Evolutionary conservation across 176 grass and related monocot genomes (phyloP).

Genomic region (Cocos nucifera): DNA sequence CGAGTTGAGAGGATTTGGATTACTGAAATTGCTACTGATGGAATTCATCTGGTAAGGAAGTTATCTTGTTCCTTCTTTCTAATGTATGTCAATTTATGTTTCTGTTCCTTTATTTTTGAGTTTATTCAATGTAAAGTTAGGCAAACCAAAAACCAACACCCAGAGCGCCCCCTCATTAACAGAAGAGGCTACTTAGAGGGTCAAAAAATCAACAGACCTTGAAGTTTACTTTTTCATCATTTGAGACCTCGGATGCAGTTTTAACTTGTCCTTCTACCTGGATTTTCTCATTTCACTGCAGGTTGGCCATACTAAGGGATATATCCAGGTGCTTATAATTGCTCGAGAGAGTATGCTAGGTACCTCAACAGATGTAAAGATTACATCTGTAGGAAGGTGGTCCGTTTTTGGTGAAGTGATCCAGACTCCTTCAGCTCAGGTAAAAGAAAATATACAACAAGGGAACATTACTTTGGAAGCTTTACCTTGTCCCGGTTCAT

Average conservation of each 20-base stretch:
- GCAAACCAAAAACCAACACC: too few species aligned
- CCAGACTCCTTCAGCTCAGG: constrained; percentile 24
- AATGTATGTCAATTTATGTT: too few species aligned
- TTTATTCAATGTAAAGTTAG: too few species aligned
- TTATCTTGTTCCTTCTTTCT: background rate
- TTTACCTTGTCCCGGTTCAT: constrained; percentile 19
- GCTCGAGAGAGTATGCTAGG: constrained; percentile 73
- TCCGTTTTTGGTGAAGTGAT: constrained; percentile 76
- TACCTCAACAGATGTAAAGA: constrained; percentile 58
- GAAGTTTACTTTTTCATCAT: too few species aligned
- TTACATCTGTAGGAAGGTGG: constrained; percentile 81
- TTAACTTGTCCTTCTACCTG: too few species aligned
- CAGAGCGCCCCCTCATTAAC: too few species aligned
- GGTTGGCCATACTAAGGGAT: constrained; percentile 95
- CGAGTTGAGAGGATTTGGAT: constrained; percentile 74
- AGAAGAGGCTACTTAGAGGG: too few species aligned
- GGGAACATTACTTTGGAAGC: constrained; percentile 21
- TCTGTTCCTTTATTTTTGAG: too few species aligned
- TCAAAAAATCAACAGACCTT: too few species aligned
- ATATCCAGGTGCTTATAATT: constrained; percentile 87
- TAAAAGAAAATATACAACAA: constrained; percentile 20
- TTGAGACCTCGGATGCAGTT: too few species aligned
- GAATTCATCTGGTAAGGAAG: constrained; percentile 68
- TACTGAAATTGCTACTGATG: constrained; percentile 79
- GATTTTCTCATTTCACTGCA: constrained; percentile 22